Conservation (phyloP, 306 rosid species). For the Medicago arabica region DNA sequence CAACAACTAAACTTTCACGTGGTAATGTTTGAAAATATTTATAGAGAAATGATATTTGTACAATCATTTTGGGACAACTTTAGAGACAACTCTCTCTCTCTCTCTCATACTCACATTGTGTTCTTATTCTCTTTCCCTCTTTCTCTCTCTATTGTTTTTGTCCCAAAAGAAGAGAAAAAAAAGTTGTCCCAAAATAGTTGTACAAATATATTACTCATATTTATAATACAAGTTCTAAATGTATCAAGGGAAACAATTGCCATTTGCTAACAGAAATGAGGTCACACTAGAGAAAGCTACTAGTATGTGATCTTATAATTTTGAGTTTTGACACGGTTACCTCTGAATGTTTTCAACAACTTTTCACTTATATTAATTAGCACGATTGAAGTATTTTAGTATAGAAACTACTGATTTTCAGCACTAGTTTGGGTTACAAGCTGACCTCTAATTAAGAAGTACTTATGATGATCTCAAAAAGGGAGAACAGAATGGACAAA, state of each 20-base stretch:
- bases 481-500: slow-evolving; percentile 16
- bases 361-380: slow-evolving; percentile 25
- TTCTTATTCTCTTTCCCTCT: too few relatives aligned
- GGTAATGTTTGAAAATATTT: slow-evolving; percentile 10
- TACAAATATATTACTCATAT: too few relatives aligned
- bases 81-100: too few relatives aligned
- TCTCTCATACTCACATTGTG: too few relatives aligned
- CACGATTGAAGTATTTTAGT: neutral
- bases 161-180: too few relatives aligned
- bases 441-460: slow-evolving; percentile 15
- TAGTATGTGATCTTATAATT: neutral
- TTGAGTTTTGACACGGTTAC: neutral
- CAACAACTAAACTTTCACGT: neutral
- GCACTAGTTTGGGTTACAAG: slow-evolving; percentile 14
- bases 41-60: neutral
- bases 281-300: neutral
- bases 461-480: neutral
- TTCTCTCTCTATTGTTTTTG: too few relatives aligned
- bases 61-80: too few relatives aligned
- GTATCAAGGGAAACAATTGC: slow-evolving; percentile 3
- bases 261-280: slow-evolving; percentile 6
- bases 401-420: neutral
- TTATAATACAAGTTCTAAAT: neutral
- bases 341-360: slow-evolving; percentile 24
- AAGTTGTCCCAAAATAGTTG: too few relatives aligned